A percentile compares a stretch with the other conserved stretches of the same genome.
phyloP scores from a whole-genome alignment of 1,284 basidiomycete species.

The Pseudozyma thailandica region DNA sequence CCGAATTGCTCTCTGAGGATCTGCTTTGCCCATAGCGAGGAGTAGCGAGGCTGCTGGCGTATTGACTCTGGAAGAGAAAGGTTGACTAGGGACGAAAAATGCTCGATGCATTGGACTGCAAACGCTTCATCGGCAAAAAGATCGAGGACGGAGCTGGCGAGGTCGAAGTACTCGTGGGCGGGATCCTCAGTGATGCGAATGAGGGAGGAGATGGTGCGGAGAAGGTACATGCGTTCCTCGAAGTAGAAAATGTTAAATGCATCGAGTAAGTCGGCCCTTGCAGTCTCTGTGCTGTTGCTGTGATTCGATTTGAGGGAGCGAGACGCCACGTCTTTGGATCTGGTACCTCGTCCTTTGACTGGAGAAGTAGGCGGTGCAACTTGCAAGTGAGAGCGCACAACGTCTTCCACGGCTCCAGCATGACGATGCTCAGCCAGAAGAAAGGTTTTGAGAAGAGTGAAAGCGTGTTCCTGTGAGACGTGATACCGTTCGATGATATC shows the following conservation, averaged over 20 bases:
- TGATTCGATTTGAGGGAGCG: constrained; percentile 5
- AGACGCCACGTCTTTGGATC: constrained; percentile 6
- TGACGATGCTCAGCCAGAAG: constrained; percentile 81
- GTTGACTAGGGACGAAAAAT: constrained; percentile 71
- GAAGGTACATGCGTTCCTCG: constrained; percentile 77
- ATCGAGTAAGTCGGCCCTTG: constrained; percentile 71
- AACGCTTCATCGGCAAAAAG: constrained; percentile 75
- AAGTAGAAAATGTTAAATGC: constrained; percentile 83
- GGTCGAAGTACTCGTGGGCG: constrained; percentile 72
- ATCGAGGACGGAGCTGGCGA: constrained; percentile 74
- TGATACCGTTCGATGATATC: constrained; percentile 78
- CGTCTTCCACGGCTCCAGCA: constrained; percentile 25
- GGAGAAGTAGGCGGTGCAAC: constrained; percentile 15
- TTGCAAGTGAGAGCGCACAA: constrained; percentile 18
- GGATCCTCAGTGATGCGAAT: constrained; percentile 75
- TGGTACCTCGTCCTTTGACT: constrained; percentile 12
- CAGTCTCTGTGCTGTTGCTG: constrained; percentile 1
- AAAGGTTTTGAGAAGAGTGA: constrained; percentile 79
- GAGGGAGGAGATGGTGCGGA: constrained; percentile 70
- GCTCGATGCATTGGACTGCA: constrained; percentile 73
- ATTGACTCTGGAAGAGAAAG: constrained; percentile 72
- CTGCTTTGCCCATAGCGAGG: constrained; percentile 81
- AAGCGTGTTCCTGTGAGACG: constrained; percentile 80
- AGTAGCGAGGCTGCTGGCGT: constrained; percentile 73
- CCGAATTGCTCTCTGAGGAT: constrained; percentile 81